Evolutionary conservation across 164 flowering plant genomes (phyloP).

Genomic region (Vitis labrusca): DNA sequence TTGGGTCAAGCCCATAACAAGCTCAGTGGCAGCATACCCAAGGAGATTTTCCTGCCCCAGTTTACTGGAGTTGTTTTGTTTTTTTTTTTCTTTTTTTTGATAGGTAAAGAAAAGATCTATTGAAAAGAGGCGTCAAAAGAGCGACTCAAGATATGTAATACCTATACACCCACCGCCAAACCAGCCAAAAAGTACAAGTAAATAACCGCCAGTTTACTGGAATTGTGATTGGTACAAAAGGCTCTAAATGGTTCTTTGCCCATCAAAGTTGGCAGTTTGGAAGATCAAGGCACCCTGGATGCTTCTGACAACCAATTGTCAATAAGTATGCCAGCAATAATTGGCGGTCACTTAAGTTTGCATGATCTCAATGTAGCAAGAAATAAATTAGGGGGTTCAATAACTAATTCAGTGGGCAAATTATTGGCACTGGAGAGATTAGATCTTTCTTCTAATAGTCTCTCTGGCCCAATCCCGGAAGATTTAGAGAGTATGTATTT

Average conservation of each 20-base stretch:
- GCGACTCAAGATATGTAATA: too few species aligned
- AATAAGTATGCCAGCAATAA: neutral
- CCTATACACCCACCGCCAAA: too few species aligned
- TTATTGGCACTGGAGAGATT: neutral
- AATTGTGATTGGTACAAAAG: neutral
- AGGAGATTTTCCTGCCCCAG: constrained; percentile 7
- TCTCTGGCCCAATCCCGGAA: constrained; percentile 6
- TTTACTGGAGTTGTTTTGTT: neutral
- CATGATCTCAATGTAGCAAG: neutral
- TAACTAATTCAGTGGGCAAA: neutral
- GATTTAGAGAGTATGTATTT: constrained; percentile 1
- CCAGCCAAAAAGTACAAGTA: too few species aligned
- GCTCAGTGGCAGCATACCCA: constrained; percentile 10
- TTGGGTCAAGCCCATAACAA: neutral
- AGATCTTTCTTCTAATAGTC: neutral
- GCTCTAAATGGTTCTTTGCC: neutral
- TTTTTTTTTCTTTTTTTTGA: too few species aligned
- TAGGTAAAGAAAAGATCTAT: too few species aligned
- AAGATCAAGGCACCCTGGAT: neutral
- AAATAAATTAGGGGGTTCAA: neutral
- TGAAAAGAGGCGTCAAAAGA: too few species aligned
- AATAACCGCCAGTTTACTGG: neutral
- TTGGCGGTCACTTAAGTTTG: neutral
- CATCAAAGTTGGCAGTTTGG: neutral
- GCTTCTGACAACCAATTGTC: neutral